Evolutionary conservation across 2,329 filamentous ascomycete species (phyloP).

Genomic region (Hypoxylon rubiginosum): DNA sequence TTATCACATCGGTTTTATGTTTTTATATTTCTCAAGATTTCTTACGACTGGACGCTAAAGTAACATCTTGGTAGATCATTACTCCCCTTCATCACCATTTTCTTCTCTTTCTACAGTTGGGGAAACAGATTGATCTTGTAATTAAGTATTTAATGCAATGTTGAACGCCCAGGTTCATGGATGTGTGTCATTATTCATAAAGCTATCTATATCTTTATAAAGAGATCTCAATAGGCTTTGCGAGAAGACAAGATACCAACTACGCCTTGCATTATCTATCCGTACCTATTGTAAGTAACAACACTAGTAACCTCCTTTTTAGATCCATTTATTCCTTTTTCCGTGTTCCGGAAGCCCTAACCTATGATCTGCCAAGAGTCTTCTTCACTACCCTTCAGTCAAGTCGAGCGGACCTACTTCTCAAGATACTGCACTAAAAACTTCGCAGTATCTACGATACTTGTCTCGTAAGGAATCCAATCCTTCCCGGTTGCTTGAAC

Average conservation of each 20-base stretch:
- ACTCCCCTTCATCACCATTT: too few relatives aligned
- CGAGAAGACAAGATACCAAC: background rate
- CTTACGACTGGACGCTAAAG: too few relatives aligned
- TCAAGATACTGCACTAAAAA: conserved; percentile 40
- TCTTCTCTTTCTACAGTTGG: too few relatives aligned
- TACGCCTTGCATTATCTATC: background rate
- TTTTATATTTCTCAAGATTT: too few relatives aligned
- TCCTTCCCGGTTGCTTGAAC: conserved; percentile 48
- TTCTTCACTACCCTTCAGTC: background rate
- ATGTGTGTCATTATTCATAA: background rate
- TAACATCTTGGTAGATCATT: too few relatives aligned
- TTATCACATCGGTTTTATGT: too few relatives aligned
- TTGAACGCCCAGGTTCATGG: too few relatives aligned
- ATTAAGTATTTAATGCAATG: too few relatives aligned
- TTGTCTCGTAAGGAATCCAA: conserved; percentile 53
- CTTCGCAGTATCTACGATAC: conserved; percentile 40
- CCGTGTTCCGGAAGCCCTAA: background rate
- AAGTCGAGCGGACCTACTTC: background rate
- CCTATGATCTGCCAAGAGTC: background rate
- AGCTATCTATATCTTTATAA: too few relatives aligned
- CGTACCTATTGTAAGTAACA: background rate
- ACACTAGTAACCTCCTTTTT: background rate
- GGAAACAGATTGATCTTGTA: too few relatives aligned
- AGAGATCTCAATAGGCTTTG: background rate
- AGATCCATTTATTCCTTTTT: background rate